Base-by-base conservation (phyloP, 2,329 filamentous ascomycete genomes). In the Verticillium longisporum region DNA sequence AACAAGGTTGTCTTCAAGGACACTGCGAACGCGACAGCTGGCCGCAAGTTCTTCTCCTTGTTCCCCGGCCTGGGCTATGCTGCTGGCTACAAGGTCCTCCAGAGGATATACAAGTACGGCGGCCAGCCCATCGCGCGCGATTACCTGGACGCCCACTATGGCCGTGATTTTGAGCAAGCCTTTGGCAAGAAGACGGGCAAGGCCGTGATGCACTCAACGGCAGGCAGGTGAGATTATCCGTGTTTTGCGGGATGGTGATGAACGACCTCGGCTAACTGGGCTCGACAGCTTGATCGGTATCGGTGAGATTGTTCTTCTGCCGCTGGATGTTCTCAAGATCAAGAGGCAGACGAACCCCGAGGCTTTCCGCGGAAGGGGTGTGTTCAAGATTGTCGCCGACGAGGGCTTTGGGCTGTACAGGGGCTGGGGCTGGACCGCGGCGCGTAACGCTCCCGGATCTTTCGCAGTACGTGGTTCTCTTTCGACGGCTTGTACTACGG, bases 271-370 rank as follows among this genome's bases (percentile, higher is more conserved):
- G 18, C 45, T 50, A 26, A 50, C 18, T 9, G 21, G 6, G 11
- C 18, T 18, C 55, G 62, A 31, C 65, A 94, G 91, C 79, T 73
- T 99, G 71, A 96, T 99, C 72, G 95, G 95, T 70, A 97, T 99
- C 70, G 95, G 95, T 72, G 95, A 99, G 80, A 96, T 99, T 66
- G 86, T 99, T 62, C 86, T 99, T 34, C 85, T 99, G 50, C 95
- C 95, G 53, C 86, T 99, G 63, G 95, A 99, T 70, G 94, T 99
- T 41, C 85, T 99, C 65, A 99, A 99, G 86, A 99, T 99, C 81
- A 99, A 99, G 86, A 88, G 95, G 71, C 95, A 99, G 81, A 99
- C 95, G 68, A 99, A 99, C 83, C 95, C 95, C 50, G 95, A 98
- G 73, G 93, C 95, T 38, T 99, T 99, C 87, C 87, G 92, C 68